Evolutionary conservation across 768 basidiomycete genomes (phyloP).

Genomic region (Fomitopsis serialis): DNA sequence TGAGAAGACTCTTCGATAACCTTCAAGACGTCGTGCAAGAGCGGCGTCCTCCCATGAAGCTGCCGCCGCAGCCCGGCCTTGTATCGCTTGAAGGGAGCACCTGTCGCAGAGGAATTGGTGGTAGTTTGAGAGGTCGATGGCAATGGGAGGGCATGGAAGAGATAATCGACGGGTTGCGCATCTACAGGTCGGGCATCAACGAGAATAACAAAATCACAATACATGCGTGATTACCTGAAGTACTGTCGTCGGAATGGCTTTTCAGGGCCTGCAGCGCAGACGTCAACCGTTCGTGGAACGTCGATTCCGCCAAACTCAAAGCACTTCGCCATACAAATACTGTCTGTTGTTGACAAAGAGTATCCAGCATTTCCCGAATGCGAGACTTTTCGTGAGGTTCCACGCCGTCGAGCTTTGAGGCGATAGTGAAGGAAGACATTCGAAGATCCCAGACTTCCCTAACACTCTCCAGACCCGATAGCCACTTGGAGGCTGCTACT

Average conservation of each 20-base stretch:
- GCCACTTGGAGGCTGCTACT: conserved; percentile 47
- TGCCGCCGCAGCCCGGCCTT: conserved; percentile 55
- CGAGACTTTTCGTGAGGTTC: conserved; percentile 39
- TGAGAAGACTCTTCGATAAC: conserved; percentile 56
- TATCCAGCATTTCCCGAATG: conserved; percentile 45
- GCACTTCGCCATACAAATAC: conserved; percentile 52
- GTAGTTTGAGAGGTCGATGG: conserved; percentile 39
- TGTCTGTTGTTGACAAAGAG: conserved; percentile 48
- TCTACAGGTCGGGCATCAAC: conserved; percentile 32
- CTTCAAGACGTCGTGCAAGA: conserved; percentile 52
- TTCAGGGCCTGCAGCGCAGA: conserved; percentile 32
- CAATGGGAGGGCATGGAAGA: conserved; percentile 47
- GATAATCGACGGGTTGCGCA: conserved; percentile 42
- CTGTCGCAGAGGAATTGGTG: conserved; percentile 27
- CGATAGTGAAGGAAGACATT: conserved; percentile 42
- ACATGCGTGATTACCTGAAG: conserved; percentile 23
- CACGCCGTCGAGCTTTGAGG: conserved; percentile 37
- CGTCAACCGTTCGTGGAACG: conserved; percentile 40
- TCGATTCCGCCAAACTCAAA: conserved; percentile 37
- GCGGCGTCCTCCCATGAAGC: conserved; percentile 57
- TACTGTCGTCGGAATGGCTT: conserved; percentile 18
- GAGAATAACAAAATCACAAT: too few species aligned
- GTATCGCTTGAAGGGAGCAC: conserved; percentile 56
- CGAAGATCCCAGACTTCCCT: conserved; percentile 73
- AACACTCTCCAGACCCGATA: conserved; percentile 51